Evolutionary conservation across 2,329 filamentous ascomycete species (phyloP).

Genomic region (Sarocladiaceae sp.): DNA sequence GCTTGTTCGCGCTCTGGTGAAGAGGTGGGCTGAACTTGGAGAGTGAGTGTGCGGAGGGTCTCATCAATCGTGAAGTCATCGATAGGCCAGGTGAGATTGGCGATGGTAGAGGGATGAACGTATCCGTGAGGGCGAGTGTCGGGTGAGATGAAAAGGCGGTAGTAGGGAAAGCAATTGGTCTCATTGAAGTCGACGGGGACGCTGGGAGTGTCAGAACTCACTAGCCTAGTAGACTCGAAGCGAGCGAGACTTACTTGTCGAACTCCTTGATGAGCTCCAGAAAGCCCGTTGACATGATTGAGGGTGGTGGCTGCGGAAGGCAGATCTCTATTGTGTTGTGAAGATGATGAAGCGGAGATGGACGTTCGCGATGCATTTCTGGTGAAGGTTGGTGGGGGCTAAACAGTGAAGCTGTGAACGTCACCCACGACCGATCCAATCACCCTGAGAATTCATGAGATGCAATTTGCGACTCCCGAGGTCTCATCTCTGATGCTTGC

Average conservation of each 20-base stretch:
- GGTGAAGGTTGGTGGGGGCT: too few species aligned
- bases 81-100: slow-evolving; percentile 40
- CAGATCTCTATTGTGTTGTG: too few species aligned
- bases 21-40: slow-evolving; percentile 19
- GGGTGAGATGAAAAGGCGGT: slow-evolving; percentile 37
- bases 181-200: slow-evolving; percentile 39
- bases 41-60: slow-evolving; percentile 22
- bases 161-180: slow-evolving; percentile 31
- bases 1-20: too few species aligned
- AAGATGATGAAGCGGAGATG: too few species aligned
- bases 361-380: too few species aligned
- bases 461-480: too few species aligned
- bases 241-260: slow-evolving; percentile 12
- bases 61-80: slow-evolving; percentile 31
- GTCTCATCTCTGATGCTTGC: too few species aligned
- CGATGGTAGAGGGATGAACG: slow-evolving; percentile 38
- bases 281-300: slow-evolving; percentile 1
- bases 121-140: slow-evolving; percentile 44
- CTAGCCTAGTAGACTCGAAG: slow-evolving; percentile 5
- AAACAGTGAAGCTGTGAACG: too few species aligned
- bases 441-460: too few species aligned
- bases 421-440: too few species aligned
- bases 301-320: too few species aligned
- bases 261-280: slow-evolving; percentile 14
- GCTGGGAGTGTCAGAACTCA: slow-evolving; percentile 26